A percentile compares a stretch with the other conserved stretches of the same genome.
Evolutionary conservation across 805 yeast genomes (phyloP).

Genomic region (Myxozyma vanderwaltii): DNA sequence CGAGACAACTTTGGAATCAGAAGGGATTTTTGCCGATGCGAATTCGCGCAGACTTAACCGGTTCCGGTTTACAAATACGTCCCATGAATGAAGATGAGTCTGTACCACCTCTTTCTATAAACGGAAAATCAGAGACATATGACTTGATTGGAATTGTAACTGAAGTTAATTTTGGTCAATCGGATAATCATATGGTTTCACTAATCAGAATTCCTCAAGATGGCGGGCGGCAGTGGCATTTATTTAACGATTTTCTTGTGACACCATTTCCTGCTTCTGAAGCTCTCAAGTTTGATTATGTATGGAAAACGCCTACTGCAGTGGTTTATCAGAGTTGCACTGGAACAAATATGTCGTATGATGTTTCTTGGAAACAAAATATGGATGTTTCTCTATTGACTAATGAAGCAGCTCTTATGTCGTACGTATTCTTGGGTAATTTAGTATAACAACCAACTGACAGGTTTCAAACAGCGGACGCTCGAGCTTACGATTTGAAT

Average conservation of each 20-base stretch:
- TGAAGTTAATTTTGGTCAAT: conserved; percentile 39
- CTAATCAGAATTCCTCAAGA: conserved; percentile 36
- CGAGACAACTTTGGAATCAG: conserved; percentile 31
- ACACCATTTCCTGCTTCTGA: conserved; percentile 72
- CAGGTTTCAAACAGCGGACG: conserved; percentile 51
- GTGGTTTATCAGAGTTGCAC: conserved; percentile 60
- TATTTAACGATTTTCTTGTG: conserved; percentile 91
- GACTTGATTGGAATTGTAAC: conserved; percentile 43
- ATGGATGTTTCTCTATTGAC: conserved; percentile 69
- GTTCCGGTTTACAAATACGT: conserved; percentile 10
- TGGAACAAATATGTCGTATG: conserved; percentile 42
- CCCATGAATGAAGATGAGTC: conserved; percentile 1
- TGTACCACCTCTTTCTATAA: background rate
- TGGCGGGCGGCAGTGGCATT: conserved; percentile 57
- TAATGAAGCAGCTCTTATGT: conserved; percentile 51
- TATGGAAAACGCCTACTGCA: conserved; percentile 85
- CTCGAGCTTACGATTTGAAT: conserved; percentile 60
- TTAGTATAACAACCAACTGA: conserved; percentile 44
- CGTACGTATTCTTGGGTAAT: background rate
- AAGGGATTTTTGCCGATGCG: conserved; percentile 30
- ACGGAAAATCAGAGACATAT: conserved; percentile 33
- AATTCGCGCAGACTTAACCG: conserved; percentile 10
- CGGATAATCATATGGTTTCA: conserved; percentile 44
- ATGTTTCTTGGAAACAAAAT: conserved; percentile 51
- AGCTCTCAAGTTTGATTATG: conserved; percentile 66